Evolutionary conservation across 805 yeast species (phyloP).

Genomic region (Wickerhamiella cacticola): DNA sequence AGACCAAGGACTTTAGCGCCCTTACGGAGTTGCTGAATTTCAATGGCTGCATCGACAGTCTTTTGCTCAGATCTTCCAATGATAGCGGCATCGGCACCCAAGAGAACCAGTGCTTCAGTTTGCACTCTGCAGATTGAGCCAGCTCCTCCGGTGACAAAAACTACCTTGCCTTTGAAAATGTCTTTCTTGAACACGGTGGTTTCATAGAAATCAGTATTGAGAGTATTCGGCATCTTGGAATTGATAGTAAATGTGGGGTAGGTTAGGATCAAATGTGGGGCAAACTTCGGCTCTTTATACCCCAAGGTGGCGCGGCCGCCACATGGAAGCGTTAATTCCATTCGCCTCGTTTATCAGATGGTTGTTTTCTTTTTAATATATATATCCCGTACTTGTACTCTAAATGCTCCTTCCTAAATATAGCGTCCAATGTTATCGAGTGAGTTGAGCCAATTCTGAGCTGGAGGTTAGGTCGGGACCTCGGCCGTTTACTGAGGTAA

Average conservation of each 20-base stretch:
- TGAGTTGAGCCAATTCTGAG: too few species aligned
- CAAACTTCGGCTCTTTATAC: too few species aligned
- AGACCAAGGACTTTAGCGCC: constrained; percentile 61
- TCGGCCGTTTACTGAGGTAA: not conserved
- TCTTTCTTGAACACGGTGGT: constrained; percentile 38
- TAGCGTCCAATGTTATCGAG: too few species aligned
- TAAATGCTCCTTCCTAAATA: too few species aligned
- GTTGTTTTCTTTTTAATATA: too few species aligned
- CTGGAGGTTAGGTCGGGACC: too few species aligned
- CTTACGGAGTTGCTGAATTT: constrained; percentile 43
- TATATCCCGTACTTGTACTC: too few species aligned
- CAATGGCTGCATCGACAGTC: constrained; percentile 56
- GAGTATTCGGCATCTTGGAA: constrained; percentile 24
- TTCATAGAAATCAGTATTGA: constrained; percentile 21
- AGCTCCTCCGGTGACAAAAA: constrained; percentile 89
- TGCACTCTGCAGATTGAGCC: constrained; percentile 92
- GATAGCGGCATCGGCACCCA: constrained; percentile 82
- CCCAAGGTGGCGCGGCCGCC: too few species aligned
- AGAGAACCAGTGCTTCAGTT: constrained; percentile 64
- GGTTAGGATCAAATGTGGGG: not conserved
- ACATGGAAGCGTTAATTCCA: too few species aligned
- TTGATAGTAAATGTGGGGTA: not conserved
- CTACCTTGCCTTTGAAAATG: constrained; percentile 72
- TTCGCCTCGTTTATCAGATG: too few species aligned
- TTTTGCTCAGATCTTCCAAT: constrained; percentile 64